Base-by-base conservation (phyloP, 495 filamentous ascomycete species). In the Parmelia sp. region DNA sequence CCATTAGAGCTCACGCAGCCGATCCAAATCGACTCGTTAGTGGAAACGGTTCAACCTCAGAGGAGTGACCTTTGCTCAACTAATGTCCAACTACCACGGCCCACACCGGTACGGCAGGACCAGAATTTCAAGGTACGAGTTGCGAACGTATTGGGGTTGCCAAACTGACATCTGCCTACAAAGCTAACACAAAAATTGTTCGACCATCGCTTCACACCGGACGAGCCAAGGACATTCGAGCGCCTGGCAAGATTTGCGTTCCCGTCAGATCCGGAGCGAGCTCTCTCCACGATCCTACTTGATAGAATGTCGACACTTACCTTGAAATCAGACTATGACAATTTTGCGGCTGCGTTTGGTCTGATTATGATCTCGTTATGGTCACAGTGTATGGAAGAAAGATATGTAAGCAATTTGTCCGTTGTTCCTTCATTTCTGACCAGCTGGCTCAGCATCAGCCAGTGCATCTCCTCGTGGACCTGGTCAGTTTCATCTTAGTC, bases 331-430 rank as follows among this genome's bases (percentile, higher is more conserved):
- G 69, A 77, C 44, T 71, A 72, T 45, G 77, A 78, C 3, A 77
- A 75, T 55, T 83, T 84, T 57, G 73, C 81, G 33, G 67, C 80
- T 21, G 80, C 80, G 49, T 77, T 90, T 61, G 82, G 79, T 57
- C 71, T 74, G 56, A 73, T 80, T 17, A 73, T 88, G 31, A 74
- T 84, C 39, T 74, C 73, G 23, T 65, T 90, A n/a, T 90, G 88
- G 88, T 74, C 79, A 19, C 82, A 77, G 35, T 86, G 84, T 65
- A 71, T 90, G 56, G 72, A 77, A 31, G 88, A 89, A 66, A 78
- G 78, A 61, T 85, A 80, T 69, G 77, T 79, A 71, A 66, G 75
- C 62, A 53, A 56, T n/a, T n/a, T 40, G 8, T 14, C 21, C 7
- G 8, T 36, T 6, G 3, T 51, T 29, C 25, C 25, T 59, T 11